Evolutionary conservation across 257 asterid species (phyloP), one percentile per base, ranked within the genome.

Genomic region (Echium plantagineum): DNA sequence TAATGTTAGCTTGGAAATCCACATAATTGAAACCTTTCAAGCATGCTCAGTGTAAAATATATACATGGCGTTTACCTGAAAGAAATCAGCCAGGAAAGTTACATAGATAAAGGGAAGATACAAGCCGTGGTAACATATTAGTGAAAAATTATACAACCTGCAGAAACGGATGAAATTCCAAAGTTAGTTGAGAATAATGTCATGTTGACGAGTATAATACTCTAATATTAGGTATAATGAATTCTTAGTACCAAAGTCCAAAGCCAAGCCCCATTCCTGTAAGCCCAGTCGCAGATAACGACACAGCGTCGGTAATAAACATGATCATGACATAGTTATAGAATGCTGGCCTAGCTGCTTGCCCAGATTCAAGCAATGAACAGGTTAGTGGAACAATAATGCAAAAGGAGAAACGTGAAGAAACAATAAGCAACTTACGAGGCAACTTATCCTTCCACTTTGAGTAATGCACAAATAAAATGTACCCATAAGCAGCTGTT

Each of bases 391-490:
- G 63, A 47, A 49, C 42, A 62, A 64, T 17, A 32, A 35, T 30
- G n/a, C 15, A 63, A 60, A 59, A 21, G 65, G 52, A 20, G 42
- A 22, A 24, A 46, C 15, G 61, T 18, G 26, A 60, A 66, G 58
- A 21, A 35, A 18, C 47, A 46, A 35, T 35, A 35, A 35, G 46
- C 46, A 42, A 76, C 96, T 82, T 65, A 88, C 96, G 95, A 49
- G 96, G 98, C 67, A 91, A 74, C 84, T 84, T 83, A 56, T 84
- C 95, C 74, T 86, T 87, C 98, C 96, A 91, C 75, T 85, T 91
- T 32, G 98, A 84, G 69, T 85, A 88, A 74, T 91, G 98, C 72
- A 85, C 90, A 61, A 85, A 84, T 17, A 85, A 68, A 69, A 88
- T 79, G 86, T 87, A 88, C 69, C 94, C 83, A 66, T 91, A 91